Base-by-base conservation (phyloP, 2,329 filamentous ascomycete genomes). In the Trichoderma brevicompactum region DNA sequence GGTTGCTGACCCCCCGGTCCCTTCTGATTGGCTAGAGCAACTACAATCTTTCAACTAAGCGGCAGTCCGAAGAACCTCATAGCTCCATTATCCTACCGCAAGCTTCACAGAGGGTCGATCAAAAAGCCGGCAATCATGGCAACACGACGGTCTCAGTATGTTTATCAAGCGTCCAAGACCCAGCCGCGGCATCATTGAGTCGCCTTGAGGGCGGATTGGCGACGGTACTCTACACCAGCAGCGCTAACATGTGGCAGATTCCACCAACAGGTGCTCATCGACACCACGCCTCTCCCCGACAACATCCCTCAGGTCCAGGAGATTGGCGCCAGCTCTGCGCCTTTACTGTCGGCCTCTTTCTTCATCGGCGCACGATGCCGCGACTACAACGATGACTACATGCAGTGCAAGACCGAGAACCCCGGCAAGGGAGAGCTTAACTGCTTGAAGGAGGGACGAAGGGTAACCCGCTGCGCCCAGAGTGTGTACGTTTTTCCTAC, bases 341-440 rank as follows among this genome's bases (percentile, higher is more conserved):
- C 95, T 64, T 86, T 99, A 50, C 84, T 96, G 67, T 96, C 92
- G 70, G 95, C 95, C 38, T 89, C 92, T 60, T 99, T 92, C 86
- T 99, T 98, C 80, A 99, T 99, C 77, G 95, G 95, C 69, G 94
- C 93, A 71, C 90, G 94, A 76, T 99, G 95, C 89, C 90, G 87
- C 78, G 84, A 91, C 68, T 99, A 94, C 85, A 98, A 98, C 81
- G 95, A 99, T 84, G 95, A 99, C 82, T 99, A 91, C 82, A 99
- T 99, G 94, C 92, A 96, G 83, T 99, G 95, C 90, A 99, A 99
- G 89, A 92, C 87, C 72, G 93, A 97, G 81, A 89, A 92, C 74
- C 90, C 92, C 69, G 95, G 95, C 74, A 88, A 87, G 79, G 95
- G 93, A 78, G 95, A 99, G 84, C 80, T 96, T 69, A 92, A 97